A percentile compares a stretch with the other conserved stretches of the same genome.
phyloP scores from a whole-genome alignment of 176 grass and related monocot species.

The Rhynchospora tenuis region DNA sequence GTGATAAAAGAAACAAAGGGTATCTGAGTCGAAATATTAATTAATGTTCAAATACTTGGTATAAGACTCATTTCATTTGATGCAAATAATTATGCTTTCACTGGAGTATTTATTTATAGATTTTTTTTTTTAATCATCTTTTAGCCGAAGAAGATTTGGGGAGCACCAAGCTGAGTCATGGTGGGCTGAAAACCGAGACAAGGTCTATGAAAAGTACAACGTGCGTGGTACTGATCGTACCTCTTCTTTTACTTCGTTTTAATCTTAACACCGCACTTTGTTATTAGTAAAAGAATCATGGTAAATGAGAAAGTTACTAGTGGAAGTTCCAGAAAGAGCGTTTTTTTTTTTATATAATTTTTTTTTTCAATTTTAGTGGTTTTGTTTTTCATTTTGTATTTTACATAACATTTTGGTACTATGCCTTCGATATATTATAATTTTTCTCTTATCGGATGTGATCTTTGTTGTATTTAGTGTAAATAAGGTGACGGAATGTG shows the following conservation, averaged over 20 bases:
- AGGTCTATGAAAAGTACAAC: slow-evolving; percentile 88
- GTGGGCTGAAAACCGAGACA: slow-evolving; percentile 87
- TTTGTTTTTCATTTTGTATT: neutral
- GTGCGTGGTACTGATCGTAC: slow-evolving; percentile 48
- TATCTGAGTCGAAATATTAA: neutral
- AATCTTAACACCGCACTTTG: neutral
- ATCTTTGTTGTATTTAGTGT: slow-evolving; percentile 20
- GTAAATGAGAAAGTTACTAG: neutral
- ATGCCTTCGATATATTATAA: neutral
- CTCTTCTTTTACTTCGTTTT: slow-evolving; percentile 51
- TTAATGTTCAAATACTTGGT: neutral
- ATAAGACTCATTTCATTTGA: neutral
- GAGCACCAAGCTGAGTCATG: slow-evolving; percentile 86
- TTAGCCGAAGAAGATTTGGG: slow-evolving; percentile 79
- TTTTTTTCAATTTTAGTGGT: neutral
- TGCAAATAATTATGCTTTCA: neutral
- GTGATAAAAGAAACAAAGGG: neutral
- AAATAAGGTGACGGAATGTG: neutral
- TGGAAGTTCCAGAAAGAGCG: neutral
- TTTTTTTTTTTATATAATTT: neutral
- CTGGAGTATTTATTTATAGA: slow-evolving; percentile 7
- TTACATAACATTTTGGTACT: slow-evolving; percentile 4
- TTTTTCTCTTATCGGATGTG: neutral
- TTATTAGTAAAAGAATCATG: slow-evolving; percentile 6
- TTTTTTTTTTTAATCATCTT: neutral